Conservation (phyloP, 116 monocot species). For the Cymodocea nodosa region DNA sequence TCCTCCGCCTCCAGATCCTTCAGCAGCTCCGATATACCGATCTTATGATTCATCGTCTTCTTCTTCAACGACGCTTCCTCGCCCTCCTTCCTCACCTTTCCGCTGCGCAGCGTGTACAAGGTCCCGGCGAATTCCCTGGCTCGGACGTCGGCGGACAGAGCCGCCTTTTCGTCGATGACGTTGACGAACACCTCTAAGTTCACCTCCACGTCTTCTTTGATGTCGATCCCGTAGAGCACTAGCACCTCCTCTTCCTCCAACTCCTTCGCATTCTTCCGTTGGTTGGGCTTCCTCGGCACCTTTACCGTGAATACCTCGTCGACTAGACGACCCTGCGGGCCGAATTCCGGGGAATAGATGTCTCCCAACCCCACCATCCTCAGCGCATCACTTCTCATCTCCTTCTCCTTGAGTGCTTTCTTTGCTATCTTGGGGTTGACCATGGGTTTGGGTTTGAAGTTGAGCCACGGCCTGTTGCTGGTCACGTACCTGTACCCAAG, state of each 20-base stretch:
- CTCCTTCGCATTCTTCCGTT: not conserved
- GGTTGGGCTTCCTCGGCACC: constrained; percentile 2
- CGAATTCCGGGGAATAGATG: not conserved
- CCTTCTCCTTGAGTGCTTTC: not conserved
- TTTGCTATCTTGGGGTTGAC: not conserved
- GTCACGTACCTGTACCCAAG: constrained; percentile 18
- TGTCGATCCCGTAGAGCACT: constrained; percentile 17
- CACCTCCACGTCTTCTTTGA: not conserved
- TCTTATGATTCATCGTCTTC: constrained; percentile 7
- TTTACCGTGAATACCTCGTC: not conserved
- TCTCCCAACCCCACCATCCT: too few relatives aligned
- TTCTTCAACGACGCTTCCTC: not conserved
- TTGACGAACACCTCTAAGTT: constrained; percentile 23
- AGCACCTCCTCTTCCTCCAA: constrained; percentile 11
- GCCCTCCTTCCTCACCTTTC: constrained; percentile 1
- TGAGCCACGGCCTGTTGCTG: constrained; percentile 12
- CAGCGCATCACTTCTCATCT: not conserved
- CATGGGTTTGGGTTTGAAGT: constrained; percentile 11
- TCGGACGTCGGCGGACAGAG: constrained; percentile 3
- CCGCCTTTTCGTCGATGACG: constrained; percentile 5
- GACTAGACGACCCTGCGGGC: constrained; percentile 1
- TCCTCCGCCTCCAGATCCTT: constrained; percentile 11
- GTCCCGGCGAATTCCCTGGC: constrained; percentile 18
- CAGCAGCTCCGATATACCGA: constrained; percentile 23
- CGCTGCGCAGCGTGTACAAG: constrained; percentile 8